Evolutionary conservation across 768 basidiomycete species (phyloP), one percentile per base, ranked within the genome.

Genomic region (Thelephora aurantiotincta): DNA sequence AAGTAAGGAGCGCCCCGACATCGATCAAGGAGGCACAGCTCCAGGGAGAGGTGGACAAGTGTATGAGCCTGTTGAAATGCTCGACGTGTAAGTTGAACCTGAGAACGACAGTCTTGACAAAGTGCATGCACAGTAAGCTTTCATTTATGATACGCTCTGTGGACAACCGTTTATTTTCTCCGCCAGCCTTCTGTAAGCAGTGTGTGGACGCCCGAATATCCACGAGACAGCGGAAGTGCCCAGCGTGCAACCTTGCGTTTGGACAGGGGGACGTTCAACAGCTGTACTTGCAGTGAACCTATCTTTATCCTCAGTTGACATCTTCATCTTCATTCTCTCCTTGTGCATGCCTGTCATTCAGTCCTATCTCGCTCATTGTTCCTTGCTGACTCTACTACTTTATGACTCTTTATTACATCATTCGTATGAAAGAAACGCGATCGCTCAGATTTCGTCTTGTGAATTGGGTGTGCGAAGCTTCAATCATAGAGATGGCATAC

Each of bases 141-240:
- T 20, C 42, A 16, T 37, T 23, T 14, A 35, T 38, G 14, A 7
- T 48, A 18, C 11, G 3, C 47, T 37, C 3, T 9, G 11, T 35
- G n/a, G 20, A 30, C 20, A 11, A 11, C 9, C n/a, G 45, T 52
- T 16, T 42, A 33, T 34, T 16, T 36, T 33, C 46, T 46, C 6
- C 47, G 34, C 9, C 53, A 91, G 90, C 89, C 0, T 93, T 93
- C 65, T 89, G 87, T 64, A 82, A 78, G 63, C 60, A 70, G 47
- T 96, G 84, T 59, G 73, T 97, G 33, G 92, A 96, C 52, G 70
- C 80, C n/a, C 82, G 94, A 36, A 73, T 97, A 54, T 65, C 82
- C 22, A 91, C 86, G 13, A 78, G 93, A 50, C 92, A 96, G 60
- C 81, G 93, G 22, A 93, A 93, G 62, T 98, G 93, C 65, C 92